A percentile compares a stretch with the other conserved stretches of the same genome.
These are phyloP conservation scores for Solidago caesia DNA, from an alignment of 129 eudicot genomes.

Conservation along the genomic window DNA sequence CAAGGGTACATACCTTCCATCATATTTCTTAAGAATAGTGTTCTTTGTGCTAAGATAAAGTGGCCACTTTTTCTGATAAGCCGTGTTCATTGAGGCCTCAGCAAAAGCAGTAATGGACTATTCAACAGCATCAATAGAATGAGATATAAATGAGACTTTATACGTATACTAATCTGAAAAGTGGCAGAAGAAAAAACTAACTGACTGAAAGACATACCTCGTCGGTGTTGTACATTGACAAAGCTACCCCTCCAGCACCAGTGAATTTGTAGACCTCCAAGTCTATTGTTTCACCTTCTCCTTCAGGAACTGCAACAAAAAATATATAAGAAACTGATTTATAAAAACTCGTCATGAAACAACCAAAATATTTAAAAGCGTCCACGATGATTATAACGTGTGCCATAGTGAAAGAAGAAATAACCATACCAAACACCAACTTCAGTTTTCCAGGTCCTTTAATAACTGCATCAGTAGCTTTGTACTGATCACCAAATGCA, in stretches of 20 bases:
- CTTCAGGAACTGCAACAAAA: constrained; percentile 76
- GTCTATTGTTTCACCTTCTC: constrained; percentile 63
- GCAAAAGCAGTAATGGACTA: constrained; percentile 90
- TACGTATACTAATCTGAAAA: not conserved
- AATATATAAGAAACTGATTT: not conserved
- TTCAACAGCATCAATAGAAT: constrained; percentile 16
- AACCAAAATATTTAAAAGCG: not conserved
- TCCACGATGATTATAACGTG: not conserved
- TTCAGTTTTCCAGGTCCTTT: constrained; percentile 92
- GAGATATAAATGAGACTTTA: constrained; percentile 19
- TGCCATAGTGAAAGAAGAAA: too few species aligned
- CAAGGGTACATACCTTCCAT: constrained; percentile 64
- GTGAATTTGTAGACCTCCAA: constrained; percentile 80
- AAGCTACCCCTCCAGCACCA: constrained; percentile 90
- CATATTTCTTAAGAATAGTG: constrained; percentile 87
- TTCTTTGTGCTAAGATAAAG: constrained; percentile 96
- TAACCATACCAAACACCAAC: constrained; percentile 64
- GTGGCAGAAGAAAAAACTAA: not conserved
- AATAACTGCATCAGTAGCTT: constrained; percentile 86
- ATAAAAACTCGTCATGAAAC: not conserved
- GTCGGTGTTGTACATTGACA: constrained; percentile 97
- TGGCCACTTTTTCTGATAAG: constrained; percentile 88
- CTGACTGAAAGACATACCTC: constrained; percentile 49
- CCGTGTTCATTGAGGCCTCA: constrained; percentile 88
- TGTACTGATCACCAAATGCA: constrained; percentile 96